phyloP scores from a whole-genome alignment of 2,329 filamentous ascomycete species.

The Colletotrichum eremochloae region DNA sequence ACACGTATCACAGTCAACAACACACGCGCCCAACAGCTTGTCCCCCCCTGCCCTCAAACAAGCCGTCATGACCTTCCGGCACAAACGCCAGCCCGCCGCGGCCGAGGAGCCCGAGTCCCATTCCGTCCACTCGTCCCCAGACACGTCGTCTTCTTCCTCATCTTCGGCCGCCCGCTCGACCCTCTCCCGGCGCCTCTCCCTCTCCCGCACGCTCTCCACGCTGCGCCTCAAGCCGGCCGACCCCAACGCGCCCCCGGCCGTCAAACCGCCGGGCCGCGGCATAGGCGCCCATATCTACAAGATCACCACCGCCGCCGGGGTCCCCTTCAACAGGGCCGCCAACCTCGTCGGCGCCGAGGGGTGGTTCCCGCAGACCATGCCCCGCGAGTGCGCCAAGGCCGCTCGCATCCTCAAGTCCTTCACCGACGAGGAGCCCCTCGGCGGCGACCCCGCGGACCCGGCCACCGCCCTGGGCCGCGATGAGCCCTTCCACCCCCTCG shows the following conservation, averaged over 20 bases:
- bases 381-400: conserved; percentile 82
- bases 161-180: conserved; percentile 7
- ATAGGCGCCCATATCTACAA: conserved; percentile 74
- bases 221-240: not conserved
- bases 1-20: too few relatives aligned
- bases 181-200: conserved; percentile 30
- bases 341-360: conserved; percentile 79
- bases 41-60: not conserved
- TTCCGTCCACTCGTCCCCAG: conserved; percentile 4
- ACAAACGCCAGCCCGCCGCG: not conserved
- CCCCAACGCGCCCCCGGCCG: not conserved
- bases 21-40: not conserved
- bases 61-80: conserved; percentile 1
- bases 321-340: conserved; percentile 76
- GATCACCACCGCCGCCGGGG: conserved; percentile 73
- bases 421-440: conserved; percentile 62
- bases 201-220: conserved; percentile 15
- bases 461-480: conserved; percentile 42
- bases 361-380: conserved; percentile 81
- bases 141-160: conserved; percentile 14
- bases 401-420: conserved; percentile 81
- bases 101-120: conserved; percentile 6
- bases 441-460: conserved; percentile 30
- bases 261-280: conserved; percentile 27
- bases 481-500: conserved; percentile 50